Evolutionary conservation across 31 red algal genomes (phyloP).

Genomic region (Porphyra umbilicalis): DNA sequence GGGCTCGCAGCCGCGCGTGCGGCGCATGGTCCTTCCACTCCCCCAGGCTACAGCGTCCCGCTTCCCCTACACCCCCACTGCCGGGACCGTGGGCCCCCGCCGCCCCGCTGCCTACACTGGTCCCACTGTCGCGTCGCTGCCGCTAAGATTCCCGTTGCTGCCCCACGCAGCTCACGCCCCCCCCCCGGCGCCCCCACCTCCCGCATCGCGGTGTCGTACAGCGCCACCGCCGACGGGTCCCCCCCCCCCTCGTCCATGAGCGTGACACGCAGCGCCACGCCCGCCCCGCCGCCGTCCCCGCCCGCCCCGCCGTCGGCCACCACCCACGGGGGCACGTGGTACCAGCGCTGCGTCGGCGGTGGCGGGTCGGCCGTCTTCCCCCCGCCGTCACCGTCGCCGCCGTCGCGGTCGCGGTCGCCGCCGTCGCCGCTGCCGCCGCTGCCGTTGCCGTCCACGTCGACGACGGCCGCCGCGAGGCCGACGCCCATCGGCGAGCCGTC

Average conservation of each 20-base stretch:
- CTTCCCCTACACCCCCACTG: too few species aligned
- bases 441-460: not conserved
- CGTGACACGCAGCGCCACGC: not conserved
- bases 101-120: too few species aligned
- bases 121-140: too few species aligned
- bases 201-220: not conserved
- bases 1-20: too few species aligned
- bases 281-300: not conserved
- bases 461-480: not conserved
- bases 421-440: not conserved
- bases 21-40: too few species aligned
- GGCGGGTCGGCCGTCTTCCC: slow-evolving; percentile 11
- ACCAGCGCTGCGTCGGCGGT: slow-evolving; percentile 43
- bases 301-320: not conserved
- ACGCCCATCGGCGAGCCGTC: slow-evolving; percentile 33
- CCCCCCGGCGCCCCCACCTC: too few species aligned
- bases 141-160: too few species aligned
- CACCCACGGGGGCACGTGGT: slow-evolving; percentile 56
- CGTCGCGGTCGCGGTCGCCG: not conserved
- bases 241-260: not conserved
- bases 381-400: slow-evolving; percentile 6
- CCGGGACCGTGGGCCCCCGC: too few species aligned
- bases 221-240: not conserved
- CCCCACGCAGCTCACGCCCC: too few species aligned
- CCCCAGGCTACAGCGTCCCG: too few species aligned